Evolutionary conservation across 345 rosid species (phyloP), one percentile per base, ranked within the genome.

Genomic region (Eucalyptus tenuipes): DNA sequence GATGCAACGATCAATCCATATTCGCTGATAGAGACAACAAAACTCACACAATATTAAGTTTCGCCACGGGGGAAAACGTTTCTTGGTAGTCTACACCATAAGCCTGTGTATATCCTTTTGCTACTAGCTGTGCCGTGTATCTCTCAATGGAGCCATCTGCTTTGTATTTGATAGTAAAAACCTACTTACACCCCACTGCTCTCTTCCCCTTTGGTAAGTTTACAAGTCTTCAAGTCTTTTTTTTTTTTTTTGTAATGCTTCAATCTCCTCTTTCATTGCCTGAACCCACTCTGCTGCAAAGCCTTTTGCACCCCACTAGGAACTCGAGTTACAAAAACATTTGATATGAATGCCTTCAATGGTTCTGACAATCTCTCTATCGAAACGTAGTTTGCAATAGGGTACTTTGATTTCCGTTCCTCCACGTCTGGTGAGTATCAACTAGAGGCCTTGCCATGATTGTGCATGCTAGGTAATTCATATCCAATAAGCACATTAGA

Each of bases 41-140:
- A 12, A 61, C 68, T 29, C 33, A 11, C 71, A 61, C 1, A 61
- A 3, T 61, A 61, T 61, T 61, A 29, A 61, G 71, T 7, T 61
- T 61, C 1, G 0, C 71, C 53, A 17, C 0, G 0, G 4, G 53
- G 22, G 53, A 17, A 50, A 50, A 17, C 0, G 0, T 50, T 50
- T 50, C 17, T 61, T 61, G 9, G 33, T 61, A 29, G 33, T 61
- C 71, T 27, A 29, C 33, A 61, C 33, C 33, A 61, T 61, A 61
- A 61, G 17, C 4, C 1, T 29, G 17, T 29, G 17, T 61, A 61
- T 61, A 61, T 29, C 17, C 9, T 15, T 29, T 61, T 29, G 33
- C 71, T 61, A 29, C 17, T 17, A 61, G 1, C 2, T 0, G 33
- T 0, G 2, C 33, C 71, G 29, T 61, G 33, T 29, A 29, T 29